Evolutionary conservation across 495 filamentous ascomycete genomes (phyloP), one percentile per base, ranked within the genome.

Genomic region (Penicillium parvum): DNA sequence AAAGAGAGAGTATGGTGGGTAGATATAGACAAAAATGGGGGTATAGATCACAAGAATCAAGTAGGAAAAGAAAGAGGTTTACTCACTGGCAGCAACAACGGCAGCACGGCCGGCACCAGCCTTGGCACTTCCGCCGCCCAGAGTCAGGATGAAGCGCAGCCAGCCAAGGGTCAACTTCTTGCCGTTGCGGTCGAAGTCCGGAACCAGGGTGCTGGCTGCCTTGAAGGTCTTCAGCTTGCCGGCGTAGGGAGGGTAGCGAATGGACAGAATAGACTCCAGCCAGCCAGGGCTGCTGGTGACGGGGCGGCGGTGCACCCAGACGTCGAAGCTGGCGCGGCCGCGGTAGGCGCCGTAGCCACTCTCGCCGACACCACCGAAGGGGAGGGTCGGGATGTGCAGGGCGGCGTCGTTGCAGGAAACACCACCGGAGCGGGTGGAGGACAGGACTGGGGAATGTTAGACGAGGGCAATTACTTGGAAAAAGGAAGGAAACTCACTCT

Each of bases 291-390:
- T 90, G 46, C 72, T 79, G 36, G 82, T 83, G 43, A 95, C 70
- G 45, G 79, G 78, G 39, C 90, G 82, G 16, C 81, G 75, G 68
- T 96, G 86, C 23, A 68, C 82, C 71, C 95, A 98, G 60, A 73
- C 75, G 52, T 96, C 89, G 69, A 94, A 95, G 36, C 79, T 84
- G 34, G 85, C 73, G 60, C 79, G 79, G 45, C 92, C 92, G 53
- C 86, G 81, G 71, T 96, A 96, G 7, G 80, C 73, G 38, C 92
- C 92, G 52, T 76, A 74, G 42, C 92, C 91, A 44, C 81, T 86
- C 52, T 87, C 79, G 43, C 92, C 92, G 21, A 98, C 85, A 55
- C 91, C 91, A 47, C 92, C 92, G 58, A 98, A 96, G 37, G 87
- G 72, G 3, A 95, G 68, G 7, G 82, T 88, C 15, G 82, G 77